Conservation (phyloP, 225 moss, liverwort and hornwort genomes). For the Thuidium tamariscinum region DNA sequence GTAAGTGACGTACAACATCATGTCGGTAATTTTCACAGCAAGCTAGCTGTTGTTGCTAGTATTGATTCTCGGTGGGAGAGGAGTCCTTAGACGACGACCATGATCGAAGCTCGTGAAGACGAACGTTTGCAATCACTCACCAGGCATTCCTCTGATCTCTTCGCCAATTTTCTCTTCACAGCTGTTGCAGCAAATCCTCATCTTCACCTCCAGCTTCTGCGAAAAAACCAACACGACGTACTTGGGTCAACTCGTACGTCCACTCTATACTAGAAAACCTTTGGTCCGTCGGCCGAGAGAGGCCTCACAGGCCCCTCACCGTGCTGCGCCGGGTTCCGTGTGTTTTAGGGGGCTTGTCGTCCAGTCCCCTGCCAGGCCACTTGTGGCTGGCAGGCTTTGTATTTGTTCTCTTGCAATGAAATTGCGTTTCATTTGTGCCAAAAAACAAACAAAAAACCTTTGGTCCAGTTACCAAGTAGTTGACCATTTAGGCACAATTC, state of each 20-base stretch:
- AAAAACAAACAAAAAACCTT: no score
- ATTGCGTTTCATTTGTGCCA: no score
- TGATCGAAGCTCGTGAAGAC: neutral
- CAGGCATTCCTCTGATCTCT: neutral
- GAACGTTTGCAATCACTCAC: constrained; percentile 1
- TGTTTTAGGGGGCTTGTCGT: no score
- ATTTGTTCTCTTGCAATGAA: no score
- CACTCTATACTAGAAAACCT: neutral
- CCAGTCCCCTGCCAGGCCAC: no score
- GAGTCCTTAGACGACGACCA: neutral
- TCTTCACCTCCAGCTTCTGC: constrained; percentile 16
- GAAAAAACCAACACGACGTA: neutral
- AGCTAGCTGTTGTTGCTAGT: neutral
- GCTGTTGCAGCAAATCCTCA: constrained; percentile 24
- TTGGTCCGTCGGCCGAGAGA: no score
- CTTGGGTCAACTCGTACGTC: neutral
- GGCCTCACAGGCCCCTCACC: no score
- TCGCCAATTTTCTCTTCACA: constrained; percentile 15
- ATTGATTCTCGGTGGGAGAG: neutral
- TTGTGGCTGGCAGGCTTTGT: no score
- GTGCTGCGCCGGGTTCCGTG: no score
- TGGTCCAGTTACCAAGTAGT: neutral
- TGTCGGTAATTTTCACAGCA: neutral
- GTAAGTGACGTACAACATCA: neutral
- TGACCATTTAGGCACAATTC: neutral